These are phyloP conservation scores for Penicillium nucicola DNA, from an alignment of 495 filamentous ascomycete species.

Conservation along the genomic window DNA sequence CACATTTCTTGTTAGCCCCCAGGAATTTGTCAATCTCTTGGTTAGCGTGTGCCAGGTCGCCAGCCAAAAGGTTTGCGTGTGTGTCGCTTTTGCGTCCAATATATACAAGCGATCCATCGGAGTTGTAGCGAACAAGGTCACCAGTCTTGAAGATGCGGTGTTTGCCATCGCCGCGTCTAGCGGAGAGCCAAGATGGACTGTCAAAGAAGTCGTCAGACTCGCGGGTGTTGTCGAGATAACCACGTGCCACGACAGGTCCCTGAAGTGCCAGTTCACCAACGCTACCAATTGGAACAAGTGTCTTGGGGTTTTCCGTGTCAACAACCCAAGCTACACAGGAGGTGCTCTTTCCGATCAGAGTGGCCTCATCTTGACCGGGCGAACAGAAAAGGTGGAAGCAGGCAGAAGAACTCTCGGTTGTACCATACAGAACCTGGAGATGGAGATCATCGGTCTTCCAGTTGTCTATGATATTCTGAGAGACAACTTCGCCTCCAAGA, in stretches of 20 bases:
- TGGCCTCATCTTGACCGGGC: neutral
- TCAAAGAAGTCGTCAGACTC: constrained; percentile 44
- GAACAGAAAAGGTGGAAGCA: constrained; percentile 18
- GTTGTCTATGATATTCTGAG: neutral
- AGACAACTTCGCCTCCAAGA: constrained; percentile 32
- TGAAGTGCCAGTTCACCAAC: constrained; percentile 64
- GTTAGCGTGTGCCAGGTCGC: constrained; percentile 50
- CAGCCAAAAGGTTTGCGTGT: constrained; percentile 43
- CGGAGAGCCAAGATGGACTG: constrained; percentile 43
- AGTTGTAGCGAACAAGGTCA: constrained; percentile 52
- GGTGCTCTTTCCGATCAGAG: constrained; percentile 22
- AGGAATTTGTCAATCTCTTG: constrained; percentile 15
- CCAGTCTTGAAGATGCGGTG: constrained; percentile 44
- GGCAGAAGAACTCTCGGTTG: constrained; percentile 33
- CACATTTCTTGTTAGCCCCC: constrained; percentile 12
- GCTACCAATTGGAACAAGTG: constrained; percentile 54
- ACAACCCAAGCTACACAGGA: constrained; percentile 51
- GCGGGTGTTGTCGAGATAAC: constrained; percentile 46
- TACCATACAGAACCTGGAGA: constrained; percentile 34
- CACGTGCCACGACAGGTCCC: constrained; percentile 50
- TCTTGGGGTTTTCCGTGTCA: constrained; percentile 48
- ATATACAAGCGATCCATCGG: constrained; percentile 44
- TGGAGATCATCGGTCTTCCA: constrained; percentile 29
- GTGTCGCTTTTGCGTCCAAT: constrained; percentile 45
- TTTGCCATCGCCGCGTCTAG: neutral